phyloP scores from a whole-genome alignment of 192 early-diverging fungal genomes.

The Entomortierella beljakovae region DNA sequence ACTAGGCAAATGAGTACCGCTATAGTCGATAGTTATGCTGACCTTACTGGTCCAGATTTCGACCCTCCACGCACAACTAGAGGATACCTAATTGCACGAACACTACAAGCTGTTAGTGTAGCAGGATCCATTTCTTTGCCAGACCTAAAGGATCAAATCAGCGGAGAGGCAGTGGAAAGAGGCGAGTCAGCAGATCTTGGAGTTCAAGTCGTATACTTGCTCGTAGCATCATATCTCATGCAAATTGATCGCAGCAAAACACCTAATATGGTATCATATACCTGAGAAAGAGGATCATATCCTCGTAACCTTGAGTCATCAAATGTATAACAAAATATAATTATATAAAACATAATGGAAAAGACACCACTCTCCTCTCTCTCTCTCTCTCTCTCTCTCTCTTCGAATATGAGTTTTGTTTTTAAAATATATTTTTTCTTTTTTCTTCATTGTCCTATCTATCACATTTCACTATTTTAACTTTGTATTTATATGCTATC shows the following conservation, averaged over 20 bases:
- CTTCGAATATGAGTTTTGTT: too few species aligned
- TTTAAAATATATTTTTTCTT: neutral
- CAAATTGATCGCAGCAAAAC: conserved; percentile 38
- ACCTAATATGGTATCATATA: conserved; percentile 29
- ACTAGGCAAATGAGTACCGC: conserved; percentile 39
- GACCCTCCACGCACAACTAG: conserved; percentile 24
- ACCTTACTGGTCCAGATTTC: conserved; percentile 13
- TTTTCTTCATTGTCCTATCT: neutral
- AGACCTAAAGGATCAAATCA: conserved; percentile 34
- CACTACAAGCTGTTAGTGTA: conserved; percentile 14
- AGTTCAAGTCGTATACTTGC: conserved; percentile 35
- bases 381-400: too few species aligned
- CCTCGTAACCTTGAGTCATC: neutral
- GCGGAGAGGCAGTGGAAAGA: conserved; percentile 16
- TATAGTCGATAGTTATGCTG: conserved; percentile 31
- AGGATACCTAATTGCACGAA: conserved; percentile 12
- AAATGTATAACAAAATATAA: neutral
- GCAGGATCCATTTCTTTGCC: conserved; percentile 20
- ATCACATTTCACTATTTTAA: neutral
- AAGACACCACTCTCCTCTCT: too few species aligned
- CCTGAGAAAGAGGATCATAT: neutral
- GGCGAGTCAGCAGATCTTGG: conserved; percentile 12
- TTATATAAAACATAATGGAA: too few species aligned
- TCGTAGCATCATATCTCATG: conserved; percentile 39
- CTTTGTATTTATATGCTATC: too few species aligned